Evolutionary conservation across 2,329 filamentous ascomycete species (phyloP).

Genomic region (Byssothecium circinans): DNA sequence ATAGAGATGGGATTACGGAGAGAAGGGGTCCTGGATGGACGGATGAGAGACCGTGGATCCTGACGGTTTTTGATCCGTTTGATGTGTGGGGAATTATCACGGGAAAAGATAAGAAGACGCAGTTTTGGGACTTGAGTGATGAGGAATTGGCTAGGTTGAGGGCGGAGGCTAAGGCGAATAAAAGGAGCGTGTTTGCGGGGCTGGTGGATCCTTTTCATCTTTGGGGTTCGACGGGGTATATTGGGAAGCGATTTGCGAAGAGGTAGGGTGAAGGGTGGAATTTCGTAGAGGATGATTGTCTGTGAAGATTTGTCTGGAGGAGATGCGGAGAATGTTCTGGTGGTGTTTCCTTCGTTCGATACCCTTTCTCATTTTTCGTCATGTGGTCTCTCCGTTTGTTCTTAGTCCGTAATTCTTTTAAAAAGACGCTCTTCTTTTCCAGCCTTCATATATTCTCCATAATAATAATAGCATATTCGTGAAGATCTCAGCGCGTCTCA

Average conservation of each 20-base stretch:
- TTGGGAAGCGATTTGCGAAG: constrained; percentile 27
- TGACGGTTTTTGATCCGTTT: constrained; percentile 44
- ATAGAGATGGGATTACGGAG: constrained; percentile 56
- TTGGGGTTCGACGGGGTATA: constrained; percentile 31
- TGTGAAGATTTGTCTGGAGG: too few relatives aligned
- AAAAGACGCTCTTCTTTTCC: too few relatives aligned
- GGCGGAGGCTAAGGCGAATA: constrained; percentile 30
- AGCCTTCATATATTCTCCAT: too few relatives aligned
- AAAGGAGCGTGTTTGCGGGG: constrained; percentile 21
- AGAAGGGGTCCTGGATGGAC: constrained; percentile 53
- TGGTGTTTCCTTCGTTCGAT: too few relatives aligned
- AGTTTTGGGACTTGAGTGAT: constrained; percentile 43
- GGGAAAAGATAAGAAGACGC: constrained; percentile 37
- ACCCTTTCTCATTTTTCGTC: too few relatives aligned
- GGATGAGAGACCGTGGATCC: constrained; percentile 49
- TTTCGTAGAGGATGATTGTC: background rate
- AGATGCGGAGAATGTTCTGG: too few relatives aligned
- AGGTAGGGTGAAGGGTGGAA: background rate
- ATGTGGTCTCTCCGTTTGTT: too few relatives aligned
- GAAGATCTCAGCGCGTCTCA: too few relatives aligned
- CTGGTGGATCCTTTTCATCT: constrained; percentile 36
- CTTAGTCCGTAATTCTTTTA: too few relatives aligned
- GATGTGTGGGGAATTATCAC: constrained; percentile 37
- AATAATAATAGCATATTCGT: too few relatives aligned
- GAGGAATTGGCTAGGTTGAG: constrained; percentile 32